Percentiles rank a stretch among this genome's conserved stretches.
phyloP scores from a whole-genome alignment of 768 basidiomycete genomes.

The Lentinula sp. region DNA sequence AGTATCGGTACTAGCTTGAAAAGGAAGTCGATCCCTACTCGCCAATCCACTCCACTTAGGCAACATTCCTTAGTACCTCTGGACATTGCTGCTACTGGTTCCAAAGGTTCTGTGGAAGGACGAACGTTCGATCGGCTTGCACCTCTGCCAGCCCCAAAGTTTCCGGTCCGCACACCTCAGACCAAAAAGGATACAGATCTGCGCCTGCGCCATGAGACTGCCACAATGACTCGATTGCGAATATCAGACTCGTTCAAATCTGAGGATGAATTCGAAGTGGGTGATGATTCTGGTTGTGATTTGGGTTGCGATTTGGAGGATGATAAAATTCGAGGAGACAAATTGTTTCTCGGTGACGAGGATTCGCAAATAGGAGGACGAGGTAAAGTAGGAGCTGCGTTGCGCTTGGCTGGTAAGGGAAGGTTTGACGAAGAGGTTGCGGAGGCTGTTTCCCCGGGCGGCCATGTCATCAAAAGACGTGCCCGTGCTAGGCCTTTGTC shows the following conservation, averaged over 20 bases:
- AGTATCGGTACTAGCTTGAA: slow-evolving; percentile 50
- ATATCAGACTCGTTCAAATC: slow-evolving; percentile 50
- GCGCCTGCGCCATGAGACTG: slow-evolving; percentile 46
- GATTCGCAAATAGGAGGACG: slow-evolving; percentile 15
- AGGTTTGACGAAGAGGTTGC: slow-evolving; percentile 51
- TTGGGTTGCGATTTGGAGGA: slow-evolving; percentile 27
- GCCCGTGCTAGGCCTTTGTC: slow-evolving; percentile 72
- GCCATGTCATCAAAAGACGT: slow-evolving; percentile 69
- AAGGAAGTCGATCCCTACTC: slow-evolving; percentile 51
- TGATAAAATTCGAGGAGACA: slow-evolving; percentile 22
- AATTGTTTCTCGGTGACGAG: slow-evolving; percentile 23
- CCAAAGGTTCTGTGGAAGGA: slow-evolving; percentile 16
- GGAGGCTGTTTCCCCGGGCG: slow-evolving; percentile 70
- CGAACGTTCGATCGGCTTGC: slow-evolving; percentile 44
- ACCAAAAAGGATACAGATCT: slow-evolving; percentile 50
- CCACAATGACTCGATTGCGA: slow-evolving; percentile 56
- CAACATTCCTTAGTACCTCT: slow-evolving; percentile 42
- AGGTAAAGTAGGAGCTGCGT: slow-evolving; percentile 14
- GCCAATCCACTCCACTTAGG: slow-evolving; percentile 49
- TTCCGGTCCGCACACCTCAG: slow-evolving; percentile 41
- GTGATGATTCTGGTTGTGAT: slow-evolving; percentile 50
- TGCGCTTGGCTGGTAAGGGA: slow-evolving; percentile 14
- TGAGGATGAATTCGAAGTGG: slow-evolving; percentile 36
- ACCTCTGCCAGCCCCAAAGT: slow-evolving; percentile 47
- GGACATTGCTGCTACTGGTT: slow-evolving; percentile 34